phyloP scores from a whole-genome alignment of 2,329 filamentous ascomycete species.

The Dothideomycetidae sp. region DNA sequence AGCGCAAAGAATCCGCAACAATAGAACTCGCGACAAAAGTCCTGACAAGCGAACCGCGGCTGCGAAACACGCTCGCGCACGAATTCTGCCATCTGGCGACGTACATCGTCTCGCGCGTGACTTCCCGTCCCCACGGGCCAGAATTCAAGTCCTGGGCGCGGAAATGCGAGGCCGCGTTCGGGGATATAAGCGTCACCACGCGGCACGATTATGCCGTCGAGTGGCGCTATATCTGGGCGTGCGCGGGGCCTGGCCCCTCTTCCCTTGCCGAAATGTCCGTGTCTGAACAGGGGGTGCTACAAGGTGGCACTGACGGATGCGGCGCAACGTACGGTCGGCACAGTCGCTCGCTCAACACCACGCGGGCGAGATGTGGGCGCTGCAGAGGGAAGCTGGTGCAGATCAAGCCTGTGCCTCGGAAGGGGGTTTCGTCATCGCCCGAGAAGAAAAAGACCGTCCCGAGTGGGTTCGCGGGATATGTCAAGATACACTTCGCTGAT shows the following conservation, averaged over 20 bases:
- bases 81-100: conserved; percentile 92
- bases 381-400: conserved; percentile 59
- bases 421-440: conserved; percentile 11
- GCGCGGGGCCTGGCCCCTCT: conserved; percentile 30
- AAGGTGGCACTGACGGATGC: conserved; percentile 35
- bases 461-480: conserved; percentile 42
- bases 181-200: conserved; percentile 62
- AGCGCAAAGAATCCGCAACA: conserved; percentile 41
- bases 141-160: conserved; percentile 69
- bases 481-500: conserved; percentile 53
- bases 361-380: conserved; percentile 57
- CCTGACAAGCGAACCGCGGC: conserved; percentile 59
- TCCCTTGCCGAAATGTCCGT: no score
- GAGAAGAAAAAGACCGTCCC: conserved; percentile 19
- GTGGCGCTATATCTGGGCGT: conserved; percentile 84
- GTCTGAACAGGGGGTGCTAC: background rate
- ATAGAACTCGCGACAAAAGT: conserved; percentile 87
- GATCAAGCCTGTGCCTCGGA: conserved; percentile 60
- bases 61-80: conserved; percentile 86
- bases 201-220: conserved; percentile 83
- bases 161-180: conserved; percentile 44
- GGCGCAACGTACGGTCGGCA: conserved; percentile 65
- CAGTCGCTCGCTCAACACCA: conserved; percentile 67
- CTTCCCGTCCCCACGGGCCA: conserved; percentile 64
- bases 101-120: conserved; percentile 69